Base-by-base conservation (phyloP, 208 protist species). In the Acanthamoeba triangularis region DNA sequence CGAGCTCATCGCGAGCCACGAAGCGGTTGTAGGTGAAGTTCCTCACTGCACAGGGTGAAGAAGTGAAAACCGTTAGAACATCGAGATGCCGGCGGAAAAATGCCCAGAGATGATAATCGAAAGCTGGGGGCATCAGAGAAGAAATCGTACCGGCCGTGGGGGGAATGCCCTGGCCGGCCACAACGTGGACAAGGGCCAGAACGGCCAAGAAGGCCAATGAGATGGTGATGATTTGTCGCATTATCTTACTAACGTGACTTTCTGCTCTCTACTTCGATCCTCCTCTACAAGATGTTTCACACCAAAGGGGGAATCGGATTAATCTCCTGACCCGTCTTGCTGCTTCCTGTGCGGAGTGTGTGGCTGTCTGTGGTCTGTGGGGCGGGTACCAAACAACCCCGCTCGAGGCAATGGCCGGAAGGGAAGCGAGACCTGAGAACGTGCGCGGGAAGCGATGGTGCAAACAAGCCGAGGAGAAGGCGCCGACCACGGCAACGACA, bases 161-260 rank as follows among this genome's bases (percentile, higher is more conserved):
- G n/a, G 28, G 6, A 18, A 80, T 28, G 30, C 25, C 47, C 44
- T 87, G 78, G 47, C 78, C 78, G 18, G 69, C 28, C 13, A 13
- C 69, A 7, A 47, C 13, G 44, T 87, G 30, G 3, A 37, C 44
- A 30, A 52, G 47, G 25, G 78, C 78, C 8, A 25, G 7, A 37
- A 87, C 10, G 78, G 78, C 78, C 78, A 87, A 20, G 47, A 87
- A 16, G 78, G 47, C 78, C 37, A 87, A 41, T 11, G 41, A 0
- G 35, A 80, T 47, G 72, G 49, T 25, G 47, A 61, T 23, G 78
- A 87, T 49, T 59, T 30, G 78, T 87, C 78, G 78, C 78, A 87
- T 87, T 59, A 59, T 87, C 37, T n/a, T 87, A 52, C 47, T 87
- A 59, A 87, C 35, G 49, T 87, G 78, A 87, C 14, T 41, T 14